These are phyloP conservation scores for Fusarium sp. DNA, from an alignment of 2,329 filamentous ascomycete genomes.

Conservation along the genomic window DNA sequence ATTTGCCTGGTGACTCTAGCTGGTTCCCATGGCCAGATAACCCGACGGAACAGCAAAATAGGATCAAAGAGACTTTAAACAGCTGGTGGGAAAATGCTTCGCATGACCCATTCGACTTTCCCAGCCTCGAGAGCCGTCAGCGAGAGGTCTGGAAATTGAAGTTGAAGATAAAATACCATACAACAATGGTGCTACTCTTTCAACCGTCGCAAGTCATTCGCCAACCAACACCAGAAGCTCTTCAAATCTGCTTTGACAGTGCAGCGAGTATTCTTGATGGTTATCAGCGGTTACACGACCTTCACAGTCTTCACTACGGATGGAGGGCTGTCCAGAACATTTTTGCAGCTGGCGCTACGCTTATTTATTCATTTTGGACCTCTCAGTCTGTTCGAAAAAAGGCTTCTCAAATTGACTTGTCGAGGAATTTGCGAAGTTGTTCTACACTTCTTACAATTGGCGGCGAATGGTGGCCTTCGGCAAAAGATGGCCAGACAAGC, in stretches of 20 bases:
- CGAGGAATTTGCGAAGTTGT: constrained; percentile 50
- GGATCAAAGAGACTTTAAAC: constrained; percentile 29
- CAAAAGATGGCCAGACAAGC: constrained; percentile 52
- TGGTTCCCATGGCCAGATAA: constrained; percentile 31
- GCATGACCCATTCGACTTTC: constrained; percentile 5
- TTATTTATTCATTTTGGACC: constrained; percentile 58
- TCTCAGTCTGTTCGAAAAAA: constrained; percentile 48
- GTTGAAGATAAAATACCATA: constrained; percentile 54
- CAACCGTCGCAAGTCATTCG: constrained; percentile 56
- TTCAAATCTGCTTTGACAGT: constrained; percentile 53
- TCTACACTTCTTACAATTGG: constrained; percentile 57
- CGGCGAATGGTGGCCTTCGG: constrained; percentile 59
- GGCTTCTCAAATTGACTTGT: constrained; percentile 31
- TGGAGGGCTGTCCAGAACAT: constrained; percentile 59
- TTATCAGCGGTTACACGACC: constrained; percentile 53
- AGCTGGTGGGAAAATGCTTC: constrained; percentile 30
- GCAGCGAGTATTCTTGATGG: constrained; percentile 43
- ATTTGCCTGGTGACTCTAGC: constrained; percentile 37
- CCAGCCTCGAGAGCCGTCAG: constrained; percentile 24
- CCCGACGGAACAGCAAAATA: constrained; percentile 16
- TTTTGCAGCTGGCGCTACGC: constrained; percentile 56
- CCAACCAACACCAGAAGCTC: constrained; percentile 49
- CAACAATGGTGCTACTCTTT: constrained; percentile 53
- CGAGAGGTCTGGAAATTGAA: constrained; percentile 39
- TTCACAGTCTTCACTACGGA: constrained; percentile 52